phyloP scores from a whole-genome alignment of 441 rosid species.

The Pelargonium exstipulatum region DNA sequence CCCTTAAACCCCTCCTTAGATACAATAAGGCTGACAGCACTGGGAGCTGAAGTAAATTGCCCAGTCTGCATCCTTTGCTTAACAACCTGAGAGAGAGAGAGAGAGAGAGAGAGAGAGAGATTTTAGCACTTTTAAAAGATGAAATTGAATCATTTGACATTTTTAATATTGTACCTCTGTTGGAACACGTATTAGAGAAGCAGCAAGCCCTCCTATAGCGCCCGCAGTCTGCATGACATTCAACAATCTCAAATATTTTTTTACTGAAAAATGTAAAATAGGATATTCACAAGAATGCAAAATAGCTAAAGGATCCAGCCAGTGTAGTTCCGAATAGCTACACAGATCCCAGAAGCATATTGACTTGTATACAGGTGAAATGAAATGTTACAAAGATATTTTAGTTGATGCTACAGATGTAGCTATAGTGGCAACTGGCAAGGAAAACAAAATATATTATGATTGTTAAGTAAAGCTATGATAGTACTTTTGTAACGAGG shows the following conservation, averaged over 20 bases:
- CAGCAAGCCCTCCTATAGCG: conserved; percentile 90
- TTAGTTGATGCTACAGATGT: too few relatives aligned
- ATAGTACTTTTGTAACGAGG: too few relatives aligned
- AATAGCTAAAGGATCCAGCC: conserved; percentile 1
- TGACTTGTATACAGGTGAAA: background rate
- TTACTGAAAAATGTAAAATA: background rate
- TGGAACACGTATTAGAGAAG: conserved; percentile 93
- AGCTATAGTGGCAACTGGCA: background rate
- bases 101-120: background rate
- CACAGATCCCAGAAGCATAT: background rate
- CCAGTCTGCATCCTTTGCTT: conserved; percentile 92
- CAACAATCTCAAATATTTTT: background rate
- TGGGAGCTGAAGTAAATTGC: conserved; percentile 72
- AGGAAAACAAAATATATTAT: background rate
- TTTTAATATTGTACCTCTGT: conserved; percentile 56
- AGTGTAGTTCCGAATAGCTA: background rate
- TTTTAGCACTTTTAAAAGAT: conserved; percentile 5
- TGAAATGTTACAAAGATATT: too few relatives aligned
- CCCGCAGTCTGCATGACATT: conserved; percentile 74
- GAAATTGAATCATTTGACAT: background rate
- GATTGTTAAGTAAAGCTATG: background rate
- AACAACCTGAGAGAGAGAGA: conserved; percentile 51
- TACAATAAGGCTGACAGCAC: conserved; percentile 66
- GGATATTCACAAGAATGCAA: conserved; percentile 2
- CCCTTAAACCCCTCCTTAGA: conserved; percentile 76